Conservation (phyloP, 2,329 filamentous ascomycete genomes). For the Fusarium incarnatum region DNA sequence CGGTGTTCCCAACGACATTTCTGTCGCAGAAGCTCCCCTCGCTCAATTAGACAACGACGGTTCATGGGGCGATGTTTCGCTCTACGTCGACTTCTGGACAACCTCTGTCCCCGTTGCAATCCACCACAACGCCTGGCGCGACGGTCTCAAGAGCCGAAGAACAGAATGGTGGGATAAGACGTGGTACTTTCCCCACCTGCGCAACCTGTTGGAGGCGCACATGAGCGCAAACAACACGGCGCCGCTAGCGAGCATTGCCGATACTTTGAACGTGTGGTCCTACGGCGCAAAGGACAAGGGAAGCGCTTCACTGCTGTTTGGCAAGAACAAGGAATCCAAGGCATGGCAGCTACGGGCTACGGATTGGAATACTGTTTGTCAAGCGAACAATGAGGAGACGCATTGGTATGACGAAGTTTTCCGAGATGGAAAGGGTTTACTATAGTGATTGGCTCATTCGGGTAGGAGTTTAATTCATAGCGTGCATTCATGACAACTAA, state of each 20-base stretch:
- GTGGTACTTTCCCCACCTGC: conserved; percentile 44
- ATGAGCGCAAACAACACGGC: conserved; percentile 27
- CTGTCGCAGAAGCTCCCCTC: conserved; percentile 26
- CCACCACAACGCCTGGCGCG: conserved; percentile 45
- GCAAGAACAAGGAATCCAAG: conserved; percentile 38
- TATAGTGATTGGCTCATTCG: conserved; percentile 26
- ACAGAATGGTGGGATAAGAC: conserved; percentile 45
- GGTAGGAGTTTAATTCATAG: conserved; percentile 35
- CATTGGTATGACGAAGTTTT: conserved; percentile 44
- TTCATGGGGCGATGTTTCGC: conserved; percentile 39
- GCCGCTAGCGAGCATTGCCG: conserved; percentile 28
- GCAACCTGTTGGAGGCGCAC: conserved; percentile 37
- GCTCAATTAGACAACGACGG: conserved; percentile 7
- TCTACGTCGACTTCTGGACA: conserved; percentile 45
- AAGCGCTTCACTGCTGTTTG: conserved; percentile 35
- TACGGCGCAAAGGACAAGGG: conserved; percentile 22
- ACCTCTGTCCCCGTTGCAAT: conserved; percentile 40
- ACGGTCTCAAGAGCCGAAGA: conserved; percentile 42
- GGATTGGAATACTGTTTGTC: conserved; percentile 40
- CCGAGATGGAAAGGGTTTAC: conserved; percentile 36
- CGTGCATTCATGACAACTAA: conserved; percentile 29
- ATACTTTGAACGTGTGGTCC: conserved; percentile 26
- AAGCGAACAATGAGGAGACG: conserved; percentile 23
- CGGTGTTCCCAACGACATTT: conserved; percentile 41
- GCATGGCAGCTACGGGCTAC: conserved; percentile 33